Percentiles rank a stretch among this genome's conserved stretches.
phyloP scores from a whole-genome alignment of 306 rosid species.

The Cicer chorassanicum region DNA sequence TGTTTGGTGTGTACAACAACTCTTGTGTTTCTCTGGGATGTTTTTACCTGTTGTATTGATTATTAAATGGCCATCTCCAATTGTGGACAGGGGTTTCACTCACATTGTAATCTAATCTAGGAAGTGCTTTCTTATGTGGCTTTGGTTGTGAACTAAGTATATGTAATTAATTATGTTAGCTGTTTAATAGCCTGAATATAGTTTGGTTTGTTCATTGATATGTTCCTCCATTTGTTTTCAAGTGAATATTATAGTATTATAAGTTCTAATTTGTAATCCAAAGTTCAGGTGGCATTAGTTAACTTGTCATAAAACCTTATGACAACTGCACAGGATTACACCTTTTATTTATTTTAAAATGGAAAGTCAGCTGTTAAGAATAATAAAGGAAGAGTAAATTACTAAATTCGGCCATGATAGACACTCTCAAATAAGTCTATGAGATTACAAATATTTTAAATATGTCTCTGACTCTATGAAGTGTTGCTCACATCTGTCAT shows the following conservation, averaged over 20 bases:
- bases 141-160: slow-evolving; percentile 46
- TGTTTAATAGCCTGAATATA: slow-evolving; percentile 49
- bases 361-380: slow-evolving; percentile 16
- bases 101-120: slow-evolving; percentile 57
- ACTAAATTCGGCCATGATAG: no score
- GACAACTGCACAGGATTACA: background rate
- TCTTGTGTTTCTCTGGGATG: slow-evolving; percentile 39
- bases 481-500: no score
- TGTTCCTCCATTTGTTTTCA: slow-evolving; percentile 37
- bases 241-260: background rate
- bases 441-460: no score
- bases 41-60: slow-evolving; percentile 52
- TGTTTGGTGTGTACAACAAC: slow-evolving; percentile 50
- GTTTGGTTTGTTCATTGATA: slow-evolving; percentile 37
- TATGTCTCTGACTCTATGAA: no score
- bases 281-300: slow-evolving; percentile 15
- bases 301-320: slow-evolving; percentile 23
- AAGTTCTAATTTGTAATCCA: slow-evolving; percentile 23
- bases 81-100: slow-evolving; percentile 45
- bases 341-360: background rate
- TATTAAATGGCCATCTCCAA: slow-evolving; percentile 42
- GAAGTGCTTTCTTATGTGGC: slow-evolving; percentile 45
- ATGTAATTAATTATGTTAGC: slow-evolving; percentile 54
- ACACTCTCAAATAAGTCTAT: no score
- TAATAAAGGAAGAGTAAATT: background rate